These are phyloP conservation scores for Samsoniella hepiali DNA, from an alignment of 2,329 filamentous ascomycete genomes.

Conservation along the genomic window DNA sequence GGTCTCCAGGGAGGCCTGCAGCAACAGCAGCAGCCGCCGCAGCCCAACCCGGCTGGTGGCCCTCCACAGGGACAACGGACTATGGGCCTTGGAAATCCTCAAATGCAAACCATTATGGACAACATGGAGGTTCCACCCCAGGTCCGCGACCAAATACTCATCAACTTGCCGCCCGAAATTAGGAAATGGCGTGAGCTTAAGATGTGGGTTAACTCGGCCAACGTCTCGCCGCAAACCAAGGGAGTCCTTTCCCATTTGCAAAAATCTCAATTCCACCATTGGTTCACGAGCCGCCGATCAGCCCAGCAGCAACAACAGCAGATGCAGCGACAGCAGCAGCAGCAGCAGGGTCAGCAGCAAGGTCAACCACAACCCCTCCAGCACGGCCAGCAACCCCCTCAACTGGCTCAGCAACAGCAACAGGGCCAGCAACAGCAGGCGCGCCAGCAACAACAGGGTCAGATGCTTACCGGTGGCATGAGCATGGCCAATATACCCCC, in stretches of 20 bases:
- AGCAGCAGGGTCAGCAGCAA: conserved; percentile 22
- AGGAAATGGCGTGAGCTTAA: conserved; percentile 51
- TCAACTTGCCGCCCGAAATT: conserved; percentile 37
- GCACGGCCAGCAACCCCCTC: conserved; percentile 18
- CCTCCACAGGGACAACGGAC: not conserved
- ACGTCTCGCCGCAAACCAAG: conserved; percentile 31
- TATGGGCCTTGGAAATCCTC: conserved; percentile 28
- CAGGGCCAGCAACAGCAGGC: conserved; percentile 24
- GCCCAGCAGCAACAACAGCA: conserved; percentile 26
- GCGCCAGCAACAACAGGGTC: conserved; percentile 24
- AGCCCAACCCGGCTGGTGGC: conserved; percentile 22
- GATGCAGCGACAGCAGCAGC: conserved; percentile 26
- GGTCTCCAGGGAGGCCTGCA: conserved; percentile 1
- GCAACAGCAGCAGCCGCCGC: conserved; percentile 19
- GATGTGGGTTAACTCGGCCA: conserved; percentile 37
- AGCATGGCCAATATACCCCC: conserved; percentile 25
- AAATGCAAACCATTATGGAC: conserved; percentile 44
- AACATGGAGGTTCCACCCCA: conserved; percentile 44
- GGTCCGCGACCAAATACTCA: conserved; percentile 31
- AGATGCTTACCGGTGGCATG: conserved; percentile 16
- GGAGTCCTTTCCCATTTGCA: conserved; percentile 36
- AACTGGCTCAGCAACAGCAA: conserved; percentile 21
- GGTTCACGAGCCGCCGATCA: conserved; percentile 12
- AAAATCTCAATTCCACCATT: conserved; percentile 37
- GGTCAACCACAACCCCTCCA: conserved; percentile 24